Percentiles rank a stretch among this genome's conserved stretches.
phyloP scores from a whole-genome alignment of 2,329 filamentous ascomycete species.

The Pezicula neosporulosa region DNA sequence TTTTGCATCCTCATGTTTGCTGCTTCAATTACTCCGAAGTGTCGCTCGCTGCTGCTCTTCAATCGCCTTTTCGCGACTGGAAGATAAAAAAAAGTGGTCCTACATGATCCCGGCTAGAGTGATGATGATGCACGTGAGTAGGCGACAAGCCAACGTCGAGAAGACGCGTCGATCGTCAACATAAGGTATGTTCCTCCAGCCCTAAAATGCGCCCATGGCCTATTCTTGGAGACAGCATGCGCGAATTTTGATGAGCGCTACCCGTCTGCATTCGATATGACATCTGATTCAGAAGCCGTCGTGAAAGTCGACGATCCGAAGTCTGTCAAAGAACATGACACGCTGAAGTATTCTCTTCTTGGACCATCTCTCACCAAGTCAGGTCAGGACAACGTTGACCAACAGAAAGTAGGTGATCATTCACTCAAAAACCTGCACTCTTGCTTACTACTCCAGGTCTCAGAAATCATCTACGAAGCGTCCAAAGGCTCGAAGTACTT shows the following conservation, averaged over 20 bases:
- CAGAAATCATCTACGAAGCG: conserved; percentile 94
- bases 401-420: conserved; percentile 60
- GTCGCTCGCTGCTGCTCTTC: background rate
- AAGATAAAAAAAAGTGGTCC: no score
- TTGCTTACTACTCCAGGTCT: conserved; percentile 54
- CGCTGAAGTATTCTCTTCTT: conserved; percentile 84
- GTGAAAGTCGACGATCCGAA: conserved; percentile 8
- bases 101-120: background rate
- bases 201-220: no score
- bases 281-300: conserved; percentile 6
- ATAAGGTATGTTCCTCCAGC: no score
- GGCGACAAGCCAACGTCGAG: no score
- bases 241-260: background rate
- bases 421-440: background rate
- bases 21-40: conserved; percentile 9
- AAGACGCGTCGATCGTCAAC: no score
- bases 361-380: conserved; percentile 92
- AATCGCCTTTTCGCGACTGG: background rate
- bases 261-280: conserved; percentile 17
- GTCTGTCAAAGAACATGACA: conserved; percentile 42
- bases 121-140: no score
- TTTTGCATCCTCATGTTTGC: conserved; percentile 25
- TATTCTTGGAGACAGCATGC: no score
- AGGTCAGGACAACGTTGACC: conserved; percentile 90
- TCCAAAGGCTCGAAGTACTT: conserved; percentile 97